A percentile compares a stretch with the other conserved stretches of the same genome.
Conservation (phyloP, 768 basidiomycete species). For the Boletus pseudopeckii region DNA sequence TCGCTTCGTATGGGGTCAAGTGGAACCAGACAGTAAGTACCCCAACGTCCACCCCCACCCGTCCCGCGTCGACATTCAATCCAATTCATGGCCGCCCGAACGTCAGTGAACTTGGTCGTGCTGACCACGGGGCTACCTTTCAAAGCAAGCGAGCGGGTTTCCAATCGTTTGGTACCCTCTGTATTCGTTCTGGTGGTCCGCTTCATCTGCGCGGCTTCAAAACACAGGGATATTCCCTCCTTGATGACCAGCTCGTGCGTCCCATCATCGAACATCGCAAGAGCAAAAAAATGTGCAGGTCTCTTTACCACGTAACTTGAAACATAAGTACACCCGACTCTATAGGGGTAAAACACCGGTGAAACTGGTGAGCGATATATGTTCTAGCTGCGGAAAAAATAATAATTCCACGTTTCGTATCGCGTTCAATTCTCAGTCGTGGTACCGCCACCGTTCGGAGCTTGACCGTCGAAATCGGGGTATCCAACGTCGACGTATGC, state of each 20-base stretch:
- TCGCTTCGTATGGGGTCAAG: not conserved
- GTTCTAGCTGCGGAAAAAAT: not conserved
- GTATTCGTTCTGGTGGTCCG: not conserved
- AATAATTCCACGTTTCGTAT: not conserved
- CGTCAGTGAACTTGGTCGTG: too few relatives aligned
- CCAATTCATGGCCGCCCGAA: not conserved
- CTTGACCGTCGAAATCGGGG: conserved; percentile 29
- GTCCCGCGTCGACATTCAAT: not conserved
- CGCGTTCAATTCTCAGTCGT: not conserved
- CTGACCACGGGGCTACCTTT: not conserved
- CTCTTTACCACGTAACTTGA: not conserved
- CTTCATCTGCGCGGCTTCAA: not conserved
- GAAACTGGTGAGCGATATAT: not conserved
- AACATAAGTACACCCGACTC: not conserved
- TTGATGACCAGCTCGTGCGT: not conserved
- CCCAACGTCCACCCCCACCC: not conserved
- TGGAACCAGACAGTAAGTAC: not conserved
- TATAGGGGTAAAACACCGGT: not conserved
- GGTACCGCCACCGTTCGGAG: not conserved
- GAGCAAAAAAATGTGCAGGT: not conserved
- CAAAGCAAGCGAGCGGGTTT: not conserved
- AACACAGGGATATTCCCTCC: not conserved
- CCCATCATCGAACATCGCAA: not conserved
- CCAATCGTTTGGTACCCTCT: not conserved
- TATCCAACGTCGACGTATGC: conserved; percentile 56